Evolutionary conservation across 2,329 filamentous ascomycete species (phyloP).

Genomic region (Erysiphe pulchra): DNA sequence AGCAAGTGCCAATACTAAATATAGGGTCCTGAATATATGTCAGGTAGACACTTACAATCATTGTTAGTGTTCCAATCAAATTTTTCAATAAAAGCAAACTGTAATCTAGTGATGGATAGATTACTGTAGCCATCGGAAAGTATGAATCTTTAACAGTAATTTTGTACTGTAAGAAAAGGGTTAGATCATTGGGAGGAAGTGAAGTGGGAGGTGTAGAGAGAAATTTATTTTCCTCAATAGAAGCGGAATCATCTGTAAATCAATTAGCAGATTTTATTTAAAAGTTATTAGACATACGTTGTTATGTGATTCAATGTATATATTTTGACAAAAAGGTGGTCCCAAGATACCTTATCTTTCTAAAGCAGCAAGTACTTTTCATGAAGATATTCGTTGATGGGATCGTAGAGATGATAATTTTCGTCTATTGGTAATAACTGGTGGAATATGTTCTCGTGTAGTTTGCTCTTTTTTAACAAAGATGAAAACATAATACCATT

Average conservation of each 20-base stretch:
- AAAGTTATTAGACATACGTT: too few relatives aligned
- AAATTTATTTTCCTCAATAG: neutral
- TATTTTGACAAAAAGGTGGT: too few relatives aligned
- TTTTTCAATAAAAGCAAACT: constrained; percentile 94
- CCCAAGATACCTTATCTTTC: too few relatives aligned
- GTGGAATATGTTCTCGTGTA: too few relatives aligned
- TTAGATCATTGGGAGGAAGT: constrained; percentile 38
- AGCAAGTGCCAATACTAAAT: constrained; percentile 85
- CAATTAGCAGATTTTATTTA: too few relatives aligned
- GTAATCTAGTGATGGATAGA: constrained; percentile 63
- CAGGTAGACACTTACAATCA: constrained; percentile 74
- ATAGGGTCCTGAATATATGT: constrained; percentile 98
- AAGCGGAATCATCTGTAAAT: too few relatives aligned
- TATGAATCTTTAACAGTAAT: constrained; percentile 93
- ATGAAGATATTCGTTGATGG: too few relatives aligned
- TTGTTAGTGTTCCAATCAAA: constrained; percentile 97
- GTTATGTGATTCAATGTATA: too few relatives aligned
- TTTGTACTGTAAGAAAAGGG: constrained; percentile 86
- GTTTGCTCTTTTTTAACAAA: too few relatives aligned
- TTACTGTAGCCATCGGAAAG: constrained; percentile 63
- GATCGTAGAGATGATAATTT: too few relatives aligned
- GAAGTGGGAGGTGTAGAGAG: neutral
- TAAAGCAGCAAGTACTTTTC: too few relatives aligned
- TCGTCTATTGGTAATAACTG: too few relatives aligned
- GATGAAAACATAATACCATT: constrained; percentile 20